These are phyloP conservation scores for Dryadomyces quercivorus DNA, from an alignment of 2,329 filamentous ascomycete species.

Conservation along the genomic window DNA sequence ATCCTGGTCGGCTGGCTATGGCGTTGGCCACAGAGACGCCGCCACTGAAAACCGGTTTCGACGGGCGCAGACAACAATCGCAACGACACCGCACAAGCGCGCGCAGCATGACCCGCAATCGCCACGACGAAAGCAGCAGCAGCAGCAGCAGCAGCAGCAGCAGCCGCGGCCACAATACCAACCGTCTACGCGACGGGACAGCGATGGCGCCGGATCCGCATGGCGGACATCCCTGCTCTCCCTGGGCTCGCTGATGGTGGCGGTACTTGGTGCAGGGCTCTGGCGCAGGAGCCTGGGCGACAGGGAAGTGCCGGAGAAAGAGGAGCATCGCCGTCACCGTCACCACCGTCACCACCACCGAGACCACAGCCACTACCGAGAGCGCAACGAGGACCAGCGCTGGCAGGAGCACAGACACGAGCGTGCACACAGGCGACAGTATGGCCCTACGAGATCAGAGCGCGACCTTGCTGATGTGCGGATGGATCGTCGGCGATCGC, in stretches of 20 bases:
- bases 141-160: too few relatives aligned
- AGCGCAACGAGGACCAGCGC: too few relatives aligned
- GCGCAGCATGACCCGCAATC: too few relatives aligned
- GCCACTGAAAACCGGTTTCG: too few relatives aligned
- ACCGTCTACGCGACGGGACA: too few relatives aligned
- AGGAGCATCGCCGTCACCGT: constrained; percentile 13
- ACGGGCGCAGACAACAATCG: too few relatives aligned
- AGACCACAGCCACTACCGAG: neutral
- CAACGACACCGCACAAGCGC: too few relatives aligned
- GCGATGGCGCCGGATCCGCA: neutral
- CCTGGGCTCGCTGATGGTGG: constrained; percentile 23
- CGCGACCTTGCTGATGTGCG: neutral
- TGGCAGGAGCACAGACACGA: neutral
- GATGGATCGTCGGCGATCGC: too few relatives aligned
- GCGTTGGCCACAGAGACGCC: neutral
- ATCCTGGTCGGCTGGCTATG: neutral
- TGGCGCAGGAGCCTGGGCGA: too few relatives aligned
- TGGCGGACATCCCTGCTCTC: constrained; percentile 25
- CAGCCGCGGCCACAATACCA: too few relatives aligned
- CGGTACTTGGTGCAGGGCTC: too few relatives aligned
- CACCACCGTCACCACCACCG: constrained; percentile 17
- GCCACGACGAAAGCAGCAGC: too few relatives aligned
- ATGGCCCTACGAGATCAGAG: neutral
- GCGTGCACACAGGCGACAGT: neutral
- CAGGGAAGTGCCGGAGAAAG: constrained; percentile 2